These are phyloP conservation scores for Agaricus bisporus DNA, from an alignment of 768 basidiomycete genomes.

Conservation along the genomic window DNA sequence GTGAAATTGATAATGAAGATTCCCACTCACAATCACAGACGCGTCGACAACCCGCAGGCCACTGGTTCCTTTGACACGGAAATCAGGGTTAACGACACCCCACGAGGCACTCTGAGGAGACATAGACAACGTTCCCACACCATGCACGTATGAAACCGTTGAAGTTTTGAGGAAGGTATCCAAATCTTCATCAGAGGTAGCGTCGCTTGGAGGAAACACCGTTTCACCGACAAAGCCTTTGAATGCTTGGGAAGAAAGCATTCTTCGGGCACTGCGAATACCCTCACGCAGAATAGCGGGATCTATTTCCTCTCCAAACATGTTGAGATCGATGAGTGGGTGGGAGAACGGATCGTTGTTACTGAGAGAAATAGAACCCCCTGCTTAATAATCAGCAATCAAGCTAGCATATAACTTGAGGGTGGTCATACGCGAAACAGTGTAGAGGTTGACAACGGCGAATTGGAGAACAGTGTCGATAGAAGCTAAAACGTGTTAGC, in stretches of 20 bases:
- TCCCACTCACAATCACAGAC: slow-evolving; percentile 24
- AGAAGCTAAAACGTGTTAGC: not conserved
- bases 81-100: slow-evolving; percentile 32
- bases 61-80: slow-evolving; percentile 27
- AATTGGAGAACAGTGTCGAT: not conserved
- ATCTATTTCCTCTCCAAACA: slow-evolving; percentile 10
- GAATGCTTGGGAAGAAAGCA: slow-evolving; percentile 8
- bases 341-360: slow-evolving; percentile 7
- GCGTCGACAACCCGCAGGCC: slow-evolving; percentile 34
- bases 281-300: slow-evolving; percentile 9
- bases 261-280: slow-evolving; percentile 9
- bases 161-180: slow-evolving; percentile 15
- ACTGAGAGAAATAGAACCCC: slow-evolving; percentile 3
- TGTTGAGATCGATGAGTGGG: slow-evolving; percentile 1
- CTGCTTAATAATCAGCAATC: not conserved
- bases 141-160: slow-evolving; percentile 18
- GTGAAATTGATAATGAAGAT: not conserved
- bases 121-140: slow-evolving; percentile 27
- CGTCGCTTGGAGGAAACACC: not conserved
- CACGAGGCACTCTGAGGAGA: slow-evolving; percentile 17
- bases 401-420: too few species aligned
- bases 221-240: slow-evolving; percentile 1
- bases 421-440: slow-evolving; percentile 9
- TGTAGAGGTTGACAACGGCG: not conserved
- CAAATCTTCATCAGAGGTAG: not conserved